Conservation (phyloP, 2,329 filamentous ascomycete genomes). For the Volutella citrinella region DNA sequence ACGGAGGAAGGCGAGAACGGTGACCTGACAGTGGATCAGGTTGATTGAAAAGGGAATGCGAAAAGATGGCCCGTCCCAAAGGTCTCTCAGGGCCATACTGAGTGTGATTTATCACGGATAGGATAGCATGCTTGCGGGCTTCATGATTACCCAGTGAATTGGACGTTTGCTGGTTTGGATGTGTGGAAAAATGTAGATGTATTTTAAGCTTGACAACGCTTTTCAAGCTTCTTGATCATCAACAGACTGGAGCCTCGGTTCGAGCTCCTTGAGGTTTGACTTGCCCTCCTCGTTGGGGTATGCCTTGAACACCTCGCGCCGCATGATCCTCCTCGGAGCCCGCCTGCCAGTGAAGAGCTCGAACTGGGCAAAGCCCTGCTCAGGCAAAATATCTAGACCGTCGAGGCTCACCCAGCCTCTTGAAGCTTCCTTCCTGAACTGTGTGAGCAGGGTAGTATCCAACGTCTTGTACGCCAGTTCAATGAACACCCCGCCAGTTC, state of each 20-base stretch:
- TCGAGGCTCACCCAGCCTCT: constrained; percentile 73
- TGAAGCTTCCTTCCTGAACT: constrained; percentile 58
- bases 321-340: constrained; percentile 61
- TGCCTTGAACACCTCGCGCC: constrained; percentile 55
- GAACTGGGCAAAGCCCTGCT: constrained; percentile 79
- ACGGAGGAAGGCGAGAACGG: constrained; percentile 14
- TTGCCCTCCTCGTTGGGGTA: constrained; percentile 42
- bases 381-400: constrained; percentile 71
- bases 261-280: constrained; percentile 37
- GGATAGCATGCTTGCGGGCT: too few relatives aligned
- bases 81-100: too few relatives aligned
- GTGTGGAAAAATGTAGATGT: too few relatives aligned
- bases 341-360: constrained; percentile 69
- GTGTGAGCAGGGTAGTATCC: constrained; percentile 66
- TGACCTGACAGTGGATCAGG: constrained; percentile 31
- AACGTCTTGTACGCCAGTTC: constrained; percentile 74
- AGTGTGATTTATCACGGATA: too few relatives aligned
- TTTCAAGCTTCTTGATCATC: constrained; percentile 26
- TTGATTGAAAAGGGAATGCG: constrained; percentile 22
- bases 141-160: too few relatives aligned
- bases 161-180: too few relatives aligned
- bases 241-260: constrained; percentile 26
- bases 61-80: too few relatives aligned
- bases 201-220: too few relatives aligned
- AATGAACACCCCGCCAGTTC: constrained; percentile 72